Percentiles rank a stretch among this genome's conserved stretches.
Conservation (phyloP, 306 rosid species). For the Phaseolus lunatus region DNA sequence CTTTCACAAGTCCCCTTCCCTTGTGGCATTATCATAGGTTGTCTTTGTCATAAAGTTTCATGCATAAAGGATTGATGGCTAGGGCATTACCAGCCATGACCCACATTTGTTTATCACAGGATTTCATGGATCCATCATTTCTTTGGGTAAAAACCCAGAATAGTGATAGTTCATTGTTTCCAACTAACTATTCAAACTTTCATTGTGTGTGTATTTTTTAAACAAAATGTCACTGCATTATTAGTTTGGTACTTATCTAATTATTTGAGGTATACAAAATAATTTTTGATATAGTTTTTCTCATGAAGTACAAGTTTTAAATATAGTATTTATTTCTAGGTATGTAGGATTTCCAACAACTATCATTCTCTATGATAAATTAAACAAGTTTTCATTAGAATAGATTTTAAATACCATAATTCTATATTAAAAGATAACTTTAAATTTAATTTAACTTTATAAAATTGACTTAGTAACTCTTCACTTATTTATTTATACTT, state of each 20-base stretch:
- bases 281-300: background rate
- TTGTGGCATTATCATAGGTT: conserved; percentile 14
- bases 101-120: conserved; percentile 37
- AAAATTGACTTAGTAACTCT: no score
- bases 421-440: no score
- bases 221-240: background rate
- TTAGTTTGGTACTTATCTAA: background rate
- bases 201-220: background rate
- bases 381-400: no score
- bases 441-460: no score
- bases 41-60: conserved; percentile 40
- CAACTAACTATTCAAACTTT: background rate
- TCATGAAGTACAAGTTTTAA: no score
- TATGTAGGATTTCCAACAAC: no score
- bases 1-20: conserved; percentile 13
- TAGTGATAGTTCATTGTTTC: background rate
- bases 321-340: no score
- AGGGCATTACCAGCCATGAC: conserved; percentile 29
- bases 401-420: no score
- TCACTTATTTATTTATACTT: no score
- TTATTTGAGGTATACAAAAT: background rate
- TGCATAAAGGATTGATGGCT: conserved; percentile 27
- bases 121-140: conserved; percentile 39
- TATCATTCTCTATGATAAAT: no score
- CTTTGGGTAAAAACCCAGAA: background rate